Evolutionary conservation across 768 basidiomycete genomes (phyloP).

Genomic region (Lactarius pseudohatsudake): DNA sequence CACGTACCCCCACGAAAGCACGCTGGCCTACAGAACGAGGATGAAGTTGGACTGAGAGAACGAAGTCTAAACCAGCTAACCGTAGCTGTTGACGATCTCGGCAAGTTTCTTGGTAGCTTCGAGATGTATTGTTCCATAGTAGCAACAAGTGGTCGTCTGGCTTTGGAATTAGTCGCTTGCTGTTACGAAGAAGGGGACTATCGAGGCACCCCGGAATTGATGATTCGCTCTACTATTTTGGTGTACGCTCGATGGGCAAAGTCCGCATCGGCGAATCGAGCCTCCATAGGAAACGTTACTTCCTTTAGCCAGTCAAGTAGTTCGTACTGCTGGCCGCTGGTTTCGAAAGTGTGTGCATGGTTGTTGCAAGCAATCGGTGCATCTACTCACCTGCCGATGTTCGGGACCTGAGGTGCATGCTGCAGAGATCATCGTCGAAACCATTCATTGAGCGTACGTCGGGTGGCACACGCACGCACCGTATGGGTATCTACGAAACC

Average conservation of each 20-base stretch:
- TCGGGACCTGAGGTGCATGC: slow-evolving; percentile 83
- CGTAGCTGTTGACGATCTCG: slow-evolving; percentile 62
- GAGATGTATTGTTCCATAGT: slow-evolving; percentile 81
- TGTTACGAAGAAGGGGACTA: not conserved
- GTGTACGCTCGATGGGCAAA: slow-evolving; percentile 73
- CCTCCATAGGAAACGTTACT: slow-evolving; percentile 87
- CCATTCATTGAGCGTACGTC: not conserved
- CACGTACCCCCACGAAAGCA: slow-evolving; percentile 78
- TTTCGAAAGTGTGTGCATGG: not conserved
- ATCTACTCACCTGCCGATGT: slow-evolving; percentile 55
- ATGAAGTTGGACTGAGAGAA: slow-evolving; percentile 5
- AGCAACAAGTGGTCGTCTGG: slow-evolving; percentile 93
- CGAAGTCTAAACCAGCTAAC: slow-evolving; percentile 38
- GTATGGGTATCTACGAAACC: slow-evolving; percentile 93
- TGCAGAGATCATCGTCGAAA: slow-evolving; percentile 31
- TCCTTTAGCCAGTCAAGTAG: slow-evolving; percentile 86
- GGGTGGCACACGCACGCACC: slow-evolving; percentile 44
- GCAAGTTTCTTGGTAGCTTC: slow-evolving; percentile 81
- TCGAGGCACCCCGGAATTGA: slow-evolving; percentile 71
- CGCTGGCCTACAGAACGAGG: slow-evolving; percentile 58
- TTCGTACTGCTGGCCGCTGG: slow-evolving; percentile 79
- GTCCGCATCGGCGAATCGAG: slow-evolving; percentile 62
- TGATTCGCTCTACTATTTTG: slow-evolving; percentile 65
- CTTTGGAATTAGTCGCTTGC: slow-evolving; percentile 5
- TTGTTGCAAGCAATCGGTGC: slow-evolving; percentile 9